Percentiles rank a stretch among this genome's conserved stretches.
Conservation (phyloP, 495 filamentous ascomycete species). For the Tetracladium setigerum region DNA sequence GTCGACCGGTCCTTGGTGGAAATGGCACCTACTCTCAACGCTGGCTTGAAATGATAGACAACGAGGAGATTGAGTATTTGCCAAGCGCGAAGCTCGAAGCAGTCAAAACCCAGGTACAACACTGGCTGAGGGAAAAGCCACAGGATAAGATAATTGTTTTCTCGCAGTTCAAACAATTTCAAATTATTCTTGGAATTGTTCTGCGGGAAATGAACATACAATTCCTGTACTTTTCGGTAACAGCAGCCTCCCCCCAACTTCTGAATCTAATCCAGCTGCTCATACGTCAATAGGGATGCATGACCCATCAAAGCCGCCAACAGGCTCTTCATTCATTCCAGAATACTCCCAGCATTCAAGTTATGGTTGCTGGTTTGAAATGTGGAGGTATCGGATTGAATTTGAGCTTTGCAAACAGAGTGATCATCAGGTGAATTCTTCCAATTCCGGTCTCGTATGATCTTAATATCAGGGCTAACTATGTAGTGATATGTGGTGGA, state of each 20-base stretch:
- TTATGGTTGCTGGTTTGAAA: constrained; percentile 29
- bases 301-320: constrained; percentile 10
- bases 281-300: constrained; percentile 10
- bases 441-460: not conserved
- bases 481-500: constrained; percentile 33
- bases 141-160: constrained; percentile 28
- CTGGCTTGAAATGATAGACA: constrained; percentile 2
- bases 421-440: constrained; percentile 26
- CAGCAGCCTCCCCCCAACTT: not conserved
- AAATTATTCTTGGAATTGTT: not conserved
- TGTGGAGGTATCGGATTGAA: constrained; percentile 29
- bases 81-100: constrained; percentile 25
- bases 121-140: constrained; percentile 23
- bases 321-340: constrained; percentile 20
- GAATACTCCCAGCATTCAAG: constrained; percentile 14
- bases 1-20: too few species aligned
- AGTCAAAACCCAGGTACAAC: constrained; percentile 12
- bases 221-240: constrained; percentile 14
- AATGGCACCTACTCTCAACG: not conserved
- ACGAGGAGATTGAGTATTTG: not conserved
- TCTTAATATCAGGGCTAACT: not conserved
- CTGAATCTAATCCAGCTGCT: not conserved
- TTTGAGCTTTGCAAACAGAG: constrained; percentile 28
- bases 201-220: not conserved
- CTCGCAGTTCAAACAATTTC: constrained; percentile 3